Percentiles rank a stretch among this genome's conserved stretches.
phyloP scores from a whole-genome alignment of 2,329 filamentous ascomycete species.

The Colletotrichum endophyticum region DNA sequence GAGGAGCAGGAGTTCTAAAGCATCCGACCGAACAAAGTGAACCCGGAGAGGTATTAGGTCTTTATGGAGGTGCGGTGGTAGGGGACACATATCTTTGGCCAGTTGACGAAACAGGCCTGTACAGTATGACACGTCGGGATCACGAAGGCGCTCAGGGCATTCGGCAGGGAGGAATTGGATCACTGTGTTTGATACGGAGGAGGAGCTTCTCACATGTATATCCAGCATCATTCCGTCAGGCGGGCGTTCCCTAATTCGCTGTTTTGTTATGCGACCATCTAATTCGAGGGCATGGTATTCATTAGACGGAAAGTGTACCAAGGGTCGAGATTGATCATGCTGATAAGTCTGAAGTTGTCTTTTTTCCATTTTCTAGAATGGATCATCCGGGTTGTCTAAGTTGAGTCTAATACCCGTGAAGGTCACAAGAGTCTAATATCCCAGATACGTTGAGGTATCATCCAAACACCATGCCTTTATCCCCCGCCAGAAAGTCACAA shows the following conservation, averaged over 20 bases:
- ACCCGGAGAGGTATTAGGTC: background rate
- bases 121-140: constrained; percentile 14
- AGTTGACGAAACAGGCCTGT: constrained; percentile 2
- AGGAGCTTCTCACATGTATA: constrained; percentile 6
- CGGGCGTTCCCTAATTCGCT: constrained; percentile 5
- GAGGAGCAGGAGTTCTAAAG: constrained; percentile 92
- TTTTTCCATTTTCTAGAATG: background rate
- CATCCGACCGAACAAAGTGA: background rate
- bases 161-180: background rate
- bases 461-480: background rate
- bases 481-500: background rate
- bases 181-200: background rate
- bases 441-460: constrained; percentile 30
- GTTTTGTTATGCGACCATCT: background rate
- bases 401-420: constrained; percentile 28
- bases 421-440: constrained; percentile 20
- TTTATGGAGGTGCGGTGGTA: background rate
- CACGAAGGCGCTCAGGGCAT: constrained; percentile 13
- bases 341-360: background rate
- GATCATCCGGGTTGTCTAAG: constrained; percentile 17
- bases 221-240: constrained; percentile 19
- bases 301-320: background rate
- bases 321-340: background rate
- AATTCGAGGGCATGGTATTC: background rate
- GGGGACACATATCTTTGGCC: background rate